Evolutionary conservation across 306 rosid genomes (phyloP).

Genomic region (Arachis stenosperma): DNA sequence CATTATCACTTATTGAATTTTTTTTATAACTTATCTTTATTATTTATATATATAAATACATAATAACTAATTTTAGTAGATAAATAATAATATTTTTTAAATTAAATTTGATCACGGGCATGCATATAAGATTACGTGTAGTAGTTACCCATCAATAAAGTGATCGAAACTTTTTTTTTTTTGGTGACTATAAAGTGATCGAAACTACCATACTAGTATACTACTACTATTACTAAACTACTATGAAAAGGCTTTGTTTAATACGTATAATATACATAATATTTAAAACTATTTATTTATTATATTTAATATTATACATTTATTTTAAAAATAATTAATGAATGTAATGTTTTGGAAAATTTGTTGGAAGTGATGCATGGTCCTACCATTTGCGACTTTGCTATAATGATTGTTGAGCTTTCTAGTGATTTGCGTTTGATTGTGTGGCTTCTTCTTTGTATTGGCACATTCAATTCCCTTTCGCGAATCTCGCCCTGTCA

Average conservation of each 20-base stretch:
- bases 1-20: too few species aligned
- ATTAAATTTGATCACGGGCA: background rate
- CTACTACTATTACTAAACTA: too few species aligned
- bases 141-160: background rate
- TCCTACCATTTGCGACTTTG: background rate
- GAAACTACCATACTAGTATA: background rate
- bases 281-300: too few species aligned
- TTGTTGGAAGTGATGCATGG: constrained; percentile 16
- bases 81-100: too few species aligned
- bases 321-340: too few species aligned
- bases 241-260: background rate
- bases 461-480: background rate
- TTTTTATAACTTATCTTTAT: too few species aligned
- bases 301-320: background rate
- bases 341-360: background rate
- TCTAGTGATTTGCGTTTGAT: background rate
- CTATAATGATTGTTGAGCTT: background rate
- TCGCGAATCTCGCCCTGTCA: background rate
- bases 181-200: background rate
- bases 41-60: too few species aligned
- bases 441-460: constrained; percentile 20
- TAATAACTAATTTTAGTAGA: too few species aligned
- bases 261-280: too few species aligned
- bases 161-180: background rate
- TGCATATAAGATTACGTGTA: background rate